Evolutionary conservation across 768 basidiomycete genomes (phyloP).

Genomic region (Boletales sp.): DNA sequence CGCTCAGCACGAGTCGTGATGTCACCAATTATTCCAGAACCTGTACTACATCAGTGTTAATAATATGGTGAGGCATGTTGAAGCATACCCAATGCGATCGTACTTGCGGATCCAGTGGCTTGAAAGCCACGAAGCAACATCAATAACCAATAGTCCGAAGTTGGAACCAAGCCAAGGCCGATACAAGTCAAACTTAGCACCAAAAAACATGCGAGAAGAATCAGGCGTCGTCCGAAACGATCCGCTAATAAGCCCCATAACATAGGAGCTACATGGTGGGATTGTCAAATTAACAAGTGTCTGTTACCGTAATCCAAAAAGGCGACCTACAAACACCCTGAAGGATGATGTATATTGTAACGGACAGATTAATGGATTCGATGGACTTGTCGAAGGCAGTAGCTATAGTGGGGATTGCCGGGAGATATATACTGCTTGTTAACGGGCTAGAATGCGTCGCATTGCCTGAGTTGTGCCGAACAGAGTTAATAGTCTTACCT

Average conservation of each 20-base stretch:
- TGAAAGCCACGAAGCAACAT: constrained; percentile 79
- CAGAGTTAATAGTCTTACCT: constrained; percentile 38
- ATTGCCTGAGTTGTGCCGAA: background rate
- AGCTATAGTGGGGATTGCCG: constrained; percentile 69
- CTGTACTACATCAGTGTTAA: constrained; percentile 27
- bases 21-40: constrained; percentile 76
- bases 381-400: constrained; percentile 55
- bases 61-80: background rate
- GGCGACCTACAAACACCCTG: constrained; percentile 40
- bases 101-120: constrained; percentile 75
- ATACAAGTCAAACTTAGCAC: constrained; percentile 66
- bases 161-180: constrained; percentile 52
- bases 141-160: constrained; percentile 69
- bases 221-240: constrained; percentile 57
- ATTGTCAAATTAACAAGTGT: background rate
- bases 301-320: background rate
- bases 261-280: constrained; percentile 47
- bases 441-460: constrained; percentile 46
- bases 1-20: constrained; percentile 70
- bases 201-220: constrained; percentile 59
- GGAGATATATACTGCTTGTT: constrained; percentile 76
- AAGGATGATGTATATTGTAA: constrained; percentile 58
- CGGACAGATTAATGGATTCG: constrained; percentile 76
- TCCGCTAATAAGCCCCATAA: constrained; percentile 63
- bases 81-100: constrained; percentile 61